A percentile compares a stretch with the other conserved stretches of the same genome.
Conservation (phyloP, 2,329 filamentous ascomycete species). For the Neonectria hederae region DNA sequence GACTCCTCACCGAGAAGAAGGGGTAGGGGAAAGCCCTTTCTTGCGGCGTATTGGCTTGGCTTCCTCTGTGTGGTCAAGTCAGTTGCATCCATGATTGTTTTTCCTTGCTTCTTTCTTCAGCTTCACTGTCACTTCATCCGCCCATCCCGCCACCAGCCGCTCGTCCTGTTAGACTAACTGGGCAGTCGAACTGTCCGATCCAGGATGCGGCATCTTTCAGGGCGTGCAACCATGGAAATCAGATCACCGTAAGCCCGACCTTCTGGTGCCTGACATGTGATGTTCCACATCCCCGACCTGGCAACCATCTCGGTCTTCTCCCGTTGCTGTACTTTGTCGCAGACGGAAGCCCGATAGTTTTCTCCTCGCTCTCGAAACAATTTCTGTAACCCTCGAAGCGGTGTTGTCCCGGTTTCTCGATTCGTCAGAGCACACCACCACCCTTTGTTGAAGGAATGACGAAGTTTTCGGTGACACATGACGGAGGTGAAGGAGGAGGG, state of each 20-base stretch:
- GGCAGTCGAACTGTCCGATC: neutral
- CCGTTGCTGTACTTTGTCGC: neutral
- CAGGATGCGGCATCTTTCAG: slow-evolving; percentile 1
- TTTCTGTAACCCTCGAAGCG: neutral
- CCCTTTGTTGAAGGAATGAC: neutral
- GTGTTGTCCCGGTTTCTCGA: neutral
- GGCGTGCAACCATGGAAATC: slow-evolving; percentile 12
- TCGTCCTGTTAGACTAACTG: too few relatives aligned
- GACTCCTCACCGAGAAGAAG: neutral
- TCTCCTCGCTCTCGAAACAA: neutral
- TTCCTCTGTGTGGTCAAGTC: neutral
- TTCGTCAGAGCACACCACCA: neutral
- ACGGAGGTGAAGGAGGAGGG: neutral
- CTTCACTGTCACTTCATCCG: neutral
- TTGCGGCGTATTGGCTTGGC: neutral
- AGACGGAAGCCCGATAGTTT: neutral
- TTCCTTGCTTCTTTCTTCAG: neutral
- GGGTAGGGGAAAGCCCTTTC: neutral
- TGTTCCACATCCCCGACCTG: slow-evolving; percentile 3
- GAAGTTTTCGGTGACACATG: neutral
- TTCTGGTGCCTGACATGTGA: slow-evolving; percentile 26
- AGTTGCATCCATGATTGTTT: neutral
- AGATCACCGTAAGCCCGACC: slow-evolving; percentile 4
- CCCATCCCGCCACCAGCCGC: neutral
- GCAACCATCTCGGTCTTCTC: neutral